A percentile compares a stretch with the other conserved stretches of the same genome.
Conservation (phyloP, 306 rosid species). For the Hippophae rhamnoides region DNA sequence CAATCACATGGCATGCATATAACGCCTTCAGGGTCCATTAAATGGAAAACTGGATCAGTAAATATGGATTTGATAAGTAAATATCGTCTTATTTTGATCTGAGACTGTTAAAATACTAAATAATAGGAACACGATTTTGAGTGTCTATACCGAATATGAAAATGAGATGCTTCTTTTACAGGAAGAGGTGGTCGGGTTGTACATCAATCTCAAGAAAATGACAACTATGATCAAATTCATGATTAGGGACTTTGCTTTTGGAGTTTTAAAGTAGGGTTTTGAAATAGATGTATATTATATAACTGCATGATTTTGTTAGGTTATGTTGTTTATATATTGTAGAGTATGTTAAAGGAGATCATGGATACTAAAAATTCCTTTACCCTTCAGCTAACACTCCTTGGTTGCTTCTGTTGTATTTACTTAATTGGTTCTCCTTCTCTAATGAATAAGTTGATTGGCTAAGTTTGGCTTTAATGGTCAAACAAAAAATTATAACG, state of each 20-base stretch:
- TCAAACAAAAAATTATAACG: no score
- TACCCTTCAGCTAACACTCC: neutral
- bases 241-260: conserved; percentile 25
- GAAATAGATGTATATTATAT: conserved; percentile 23
- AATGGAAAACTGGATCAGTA: conserved; percentile 51
- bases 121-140: no score
- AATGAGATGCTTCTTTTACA: conserved; percentile 15
- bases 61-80: conserved; percentile 67
- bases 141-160: no score
- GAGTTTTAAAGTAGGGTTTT: conserved; percentile 17
- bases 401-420: no score
- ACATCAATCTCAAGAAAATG: conserved; percentile 31
- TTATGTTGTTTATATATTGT: no score
- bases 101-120: no score
- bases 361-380: no score
- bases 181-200: conserved; percentile 37
- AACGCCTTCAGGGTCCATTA: conserved; percentile 44
- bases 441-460: no score
- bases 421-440: no score
- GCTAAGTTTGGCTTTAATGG: no score
- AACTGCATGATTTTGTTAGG: no score
- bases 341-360: no score
- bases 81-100: neutral
- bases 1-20: conserved; percentile 62
- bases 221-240: conserved; percentile 51